Evolutionary conservation across 345 rosid genomes (phyloP).

Genomic region (Ceriops zippeliana): DNA sequence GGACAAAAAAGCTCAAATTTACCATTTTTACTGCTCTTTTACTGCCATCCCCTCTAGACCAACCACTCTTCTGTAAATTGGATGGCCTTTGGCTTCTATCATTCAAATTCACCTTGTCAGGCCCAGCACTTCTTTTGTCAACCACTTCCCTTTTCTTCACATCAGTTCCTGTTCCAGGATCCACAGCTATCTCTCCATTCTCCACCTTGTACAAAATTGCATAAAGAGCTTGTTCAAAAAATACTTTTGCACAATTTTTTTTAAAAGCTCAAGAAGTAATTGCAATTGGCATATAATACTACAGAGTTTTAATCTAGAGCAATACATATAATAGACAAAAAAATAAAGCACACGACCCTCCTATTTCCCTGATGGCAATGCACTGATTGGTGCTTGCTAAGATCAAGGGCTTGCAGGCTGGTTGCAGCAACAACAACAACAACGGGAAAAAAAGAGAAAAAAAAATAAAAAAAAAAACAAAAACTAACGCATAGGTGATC

Average conservation of each 20-base stretch:
- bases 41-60: constrained; percentile 55
- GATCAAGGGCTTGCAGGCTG: too few relatives aligned
- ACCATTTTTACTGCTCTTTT: constrained; percentile 55
- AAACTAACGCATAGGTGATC: too few relatives aligned
- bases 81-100: constrained; percentile 43
- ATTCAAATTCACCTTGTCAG: constrained; percentile 24
- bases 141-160: constrained; percentile 21
- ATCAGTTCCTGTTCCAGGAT: constrained; percentile 33
- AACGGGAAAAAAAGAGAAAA: too few relatives aligned
- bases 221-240: too few relatives aligned
- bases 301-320: background rate
- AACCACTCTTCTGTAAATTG: constrained; percentile 35
- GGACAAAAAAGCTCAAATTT: background rate
- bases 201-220: constrained; percentile 42
- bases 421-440: too few relatives aligned
- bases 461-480: too few relatives aligned
- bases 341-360: too few relatives aligned
- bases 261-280: background rate
- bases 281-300: background rate
- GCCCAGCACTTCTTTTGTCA: constrained; percentile 28
- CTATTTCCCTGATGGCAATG: too few relatives aligned
- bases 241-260: background rate
- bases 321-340: background rate
- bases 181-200: constrained; percentile 65
- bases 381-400: too few relatives aligned